Conservation (phyloP, 495 filamentous ascomycete species). For the Aspergillus cristatus region DNA sequence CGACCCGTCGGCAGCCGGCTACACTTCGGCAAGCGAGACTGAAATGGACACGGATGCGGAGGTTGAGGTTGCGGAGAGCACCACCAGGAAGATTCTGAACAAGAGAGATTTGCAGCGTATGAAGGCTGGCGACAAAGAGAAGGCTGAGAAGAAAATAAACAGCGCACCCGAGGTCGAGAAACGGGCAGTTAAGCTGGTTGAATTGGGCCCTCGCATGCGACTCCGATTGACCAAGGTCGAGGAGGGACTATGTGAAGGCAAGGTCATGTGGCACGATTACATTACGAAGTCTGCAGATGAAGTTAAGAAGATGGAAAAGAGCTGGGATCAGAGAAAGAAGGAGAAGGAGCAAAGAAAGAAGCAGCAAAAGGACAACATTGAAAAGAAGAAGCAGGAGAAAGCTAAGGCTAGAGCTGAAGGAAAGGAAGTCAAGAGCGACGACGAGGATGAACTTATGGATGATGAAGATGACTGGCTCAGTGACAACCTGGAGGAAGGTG, state of each 20-base stretch:
- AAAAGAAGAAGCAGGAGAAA: constrained; percentile 65
- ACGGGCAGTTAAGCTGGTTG: constrained; percentile 79
- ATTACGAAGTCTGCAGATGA: constrained; percentile 75
- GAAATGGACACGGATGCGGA: constrained; percentile 93
- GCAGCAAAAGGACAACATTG: constrained; percentile 77
- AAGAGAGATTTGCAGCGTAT: constrained; percentile 49
- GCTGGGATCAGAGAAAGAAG: constrained; percentile 66
- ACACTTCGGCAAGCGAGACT: constrained; percentile 84
- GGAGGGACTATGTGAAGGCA: constrained; percentile 83
- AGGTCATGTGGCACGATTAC: constrained; percentile 96
- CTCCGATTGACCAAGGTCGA: constrained; percentile 92
- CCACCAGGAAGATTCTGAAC: constrained; percentile 59
- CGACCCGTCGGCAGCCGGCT: constrained; percentile 74
- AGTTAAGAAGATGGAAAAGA: constrained; percentile 62
- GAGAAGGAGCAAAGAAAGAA: constrained; percentile 76
- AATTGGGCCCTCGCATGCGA: constrained; percentile 84
- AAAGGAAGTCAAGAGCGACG: constrained; percentile 37
- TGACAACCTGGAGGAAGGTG: constrained; percentile 49
- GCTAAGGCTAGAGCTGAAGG: constrained; percentile 36
- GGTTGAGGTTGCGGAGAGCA: constrained; percentile 76
- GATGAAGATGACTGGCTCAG: constrained; percentile 48
- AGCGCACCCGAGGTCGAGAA: constrained; percentile 54
- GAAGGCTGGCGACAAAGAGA: constrained; percentile 34
- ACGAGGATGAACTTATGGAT: constrained; percentile 46
- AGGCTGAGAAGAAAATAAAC: constrained; percentile 24